Conservation (phyloP, 139 green algal genomes). For the Edaphochlamys debaryana region DNA sequence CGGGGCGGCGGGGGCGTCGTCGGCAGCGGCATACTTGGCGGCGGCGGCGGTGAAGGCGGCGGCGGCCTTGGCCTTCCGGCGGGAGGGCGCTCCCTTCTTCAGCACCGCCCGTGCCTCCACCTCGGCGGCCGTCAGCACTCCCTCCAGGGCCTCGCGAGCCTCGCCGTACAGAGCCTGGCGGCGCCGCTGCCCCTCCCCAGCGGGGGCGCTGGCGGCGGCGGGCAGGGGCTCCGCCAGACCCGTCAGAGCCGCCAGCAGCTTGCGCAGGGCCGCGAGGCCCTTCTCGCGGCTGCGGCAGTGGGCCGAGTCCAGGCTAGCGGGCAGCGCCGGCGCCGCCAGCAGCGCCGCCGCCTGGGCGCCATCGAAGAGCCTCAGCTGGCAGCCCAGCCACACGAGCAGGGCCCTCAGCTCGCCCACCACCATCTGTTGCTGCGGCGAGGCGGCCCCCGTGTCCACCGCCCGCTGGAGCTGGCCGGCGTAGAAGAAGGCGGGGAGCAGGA, state of each 20-base stretch:
- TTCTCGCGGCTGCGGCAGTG: conserved; percentile 1
- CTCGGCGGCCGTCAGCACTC: neutral
- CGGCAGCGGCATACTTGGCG: no score
- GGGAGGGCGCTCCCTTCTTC: no score
- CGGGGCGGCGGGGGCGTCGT: no score
- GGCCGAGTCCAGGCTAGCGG: neutral
- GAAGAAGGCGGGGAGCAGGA: conserved; percentile 51
- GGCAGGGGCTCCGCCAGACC: neutral
- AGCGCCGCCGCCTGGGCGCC: neutral
- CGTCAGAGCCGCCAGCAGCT: conserved; percentile 7
- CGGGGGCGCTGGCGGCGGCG: neutral
- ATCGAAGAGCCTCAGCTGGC: conserved; percentile 29
- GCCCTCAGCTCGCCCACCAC: conserved; percentile 37
- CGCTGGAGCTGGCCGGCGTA: conserved; percentile 46
- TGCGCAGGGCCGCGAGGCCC: conserved; percentile 11
- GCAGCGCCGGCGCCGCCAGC: neutral
- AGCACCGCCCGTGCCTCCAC: conserved; percentile 29
- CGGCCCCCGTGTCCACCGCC: conserved; percentile 37
- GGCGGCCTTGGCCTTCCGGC: neutral
- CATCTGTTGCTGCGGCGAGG: conserved; percentile 6
- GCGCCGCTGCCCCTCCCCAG: neutral
- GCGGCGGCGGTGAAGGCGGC: neutral
- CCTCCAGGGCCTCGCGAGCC: neutral
- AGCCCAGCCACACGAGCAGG: conserved; percentile 42
- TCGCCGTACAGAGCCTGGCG: neutral